Base-by-base conservation (phyloP, 129 eudicot species). In the Pseudognaphalium luteoalbum region DNA sequence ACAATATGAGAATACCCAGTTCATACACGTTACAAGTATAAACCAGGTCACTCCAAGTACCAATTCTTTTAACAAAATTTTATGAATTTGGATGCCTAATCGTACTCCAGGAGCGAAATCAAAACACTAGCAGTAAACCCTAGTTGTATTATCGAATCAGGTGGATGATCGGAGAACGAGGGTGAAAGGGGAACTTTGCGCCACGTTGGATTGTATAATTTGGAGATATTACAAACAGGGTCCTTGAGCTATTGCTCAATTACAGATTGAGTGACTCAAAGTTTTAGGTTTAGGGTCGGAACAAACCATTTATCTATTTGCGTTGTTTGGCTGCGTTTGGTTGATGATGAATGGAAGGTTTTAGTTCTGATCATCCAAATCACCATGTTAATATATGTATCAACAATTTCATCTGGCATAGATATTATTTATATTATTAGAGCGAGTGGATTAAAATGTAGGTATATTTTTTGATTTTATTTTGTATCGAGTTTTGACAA, bases 41-140 rank as follows among this genome's bases (percentile, higher is more conserved):
- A 44, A 44, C 17, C 1, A 6, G n/a, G 54, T 47, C 54, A 14
- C 54, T 47, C 54, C 54, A 47, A 47, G 14, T 47, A 12, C 17
- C 52, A 44, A 14, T 47, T 47, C 12, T 47, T 47, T 14, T 47
- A 2, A 59, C 76, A 44, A 47, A 70, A 78, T 78, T 78, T 20
- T 35, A 44, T 22, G 20, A 29, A 33, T 41, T 70, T 70, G 76
- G 64, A 61, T 30, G 60, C 33, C 4, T 32, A 34, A 51, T 66
- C 41, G 61, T 66, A 37, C 20, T 47, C 25, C 35, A 22, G 47
- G 57, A 37, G 68, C 44, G 32, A 67, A 76, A 66, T 54, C 30
- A 16, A 37, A 37, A 7, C 66, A 35, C 54, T 50, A 44, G 11
- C 42, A 16, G 35, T 58, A 68, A 68, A 56, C 75, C 82, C 82